Conservation (phyloP, 2,329 filamentous ascomycete genomes). For the Pseudocercospora pini-densiflorae region DNA sequence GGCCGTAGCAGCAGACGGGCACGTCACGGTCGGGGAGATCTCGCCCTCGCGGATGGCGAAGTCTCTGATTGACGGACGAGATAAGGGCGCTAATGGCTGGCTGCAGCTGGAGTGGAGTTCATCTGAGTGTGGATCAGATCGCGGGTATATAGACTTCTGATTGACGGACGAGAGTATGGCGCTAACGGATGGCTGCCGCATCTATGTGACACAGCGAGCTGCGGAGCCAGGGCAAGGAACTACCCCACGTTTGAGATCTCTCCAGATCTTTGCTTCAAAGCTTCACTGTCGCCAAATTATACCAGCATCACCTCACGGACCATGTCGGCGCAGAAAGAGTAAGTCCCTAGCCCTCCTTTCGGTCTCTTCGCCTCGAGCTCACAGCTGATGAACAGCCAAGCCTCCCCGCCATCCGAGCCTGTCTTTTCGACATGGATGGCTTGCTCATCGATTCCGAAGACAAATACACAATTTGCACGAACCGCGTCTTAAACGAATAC, state of each 20-base stretch:
- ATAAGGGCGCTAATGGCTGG: too few relatives aligned
- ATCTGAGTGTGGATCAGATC: too few relatives aligned
- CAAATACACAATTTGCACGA: constrained; percentile 81
- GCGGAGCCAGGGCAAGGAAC: neutral
- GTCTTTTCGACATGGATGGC: constrained; percentile 98
- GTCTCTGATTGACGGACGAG: too few relatives aligned
- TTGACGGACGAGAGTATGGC: too few relatives aligned
- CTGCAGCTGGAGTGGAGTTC: too few relatives aligned
- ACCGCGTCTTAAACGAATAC: constrained; percentile 78
- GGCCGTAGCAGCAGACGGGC: too few relatives aligned
- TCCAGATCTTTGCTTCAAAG: neutral
- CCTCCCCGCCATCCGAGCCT: constrained; percentile 81
- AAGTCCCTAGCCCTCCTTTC: neutral
- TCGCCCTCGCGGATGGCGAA: too few relatives aligned
- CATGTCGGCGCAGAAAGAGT: constrained; percentile 23
- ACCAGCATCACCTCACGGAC: neutral
- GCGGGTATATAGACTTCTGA: too few relatives aligned
- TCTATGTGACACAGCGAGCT: too few relatives aligned
- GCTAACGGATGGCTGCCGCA: too few relatives aligned
- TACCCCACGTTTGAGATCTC: neutral
- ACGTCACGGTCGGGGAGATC: too few relatives aligned
- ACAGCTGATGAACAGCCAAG: constrained; percentile 27
- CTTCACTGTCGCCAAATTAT: neutral
- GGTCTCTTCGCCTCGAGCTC: constrained; percentile 12
- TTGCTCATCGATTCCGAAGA: constrained; percentile 95